phyloP scores from a whole-genome alignment of 139 green algal genomes.

The Tetradesmus obliquus region DNA sequence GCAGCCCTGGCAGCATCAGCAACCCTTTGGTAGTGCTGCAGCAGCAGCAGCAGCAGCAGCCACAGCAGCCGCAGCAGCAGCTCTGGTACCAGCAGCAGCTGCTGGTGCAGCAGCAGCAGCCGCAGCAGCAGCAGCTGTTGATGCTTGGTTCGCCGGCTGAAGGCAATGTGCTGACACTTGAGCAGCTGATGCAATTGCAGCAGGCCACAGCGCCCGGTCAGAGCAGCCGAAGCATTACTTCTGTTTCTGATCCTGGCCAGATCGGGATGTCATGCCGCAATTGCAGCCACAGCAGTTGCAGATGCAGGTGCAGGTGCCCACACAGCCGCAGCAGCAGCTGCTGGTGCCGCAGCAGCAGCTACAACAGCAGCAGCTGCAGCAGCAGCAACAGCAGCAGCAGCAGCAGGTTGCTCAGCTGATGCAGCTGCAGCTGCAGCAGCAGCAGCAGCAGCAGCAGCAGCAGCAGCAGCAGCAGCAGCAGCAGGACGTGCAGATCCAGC shows the following conservation, averaged over 20 bases:
- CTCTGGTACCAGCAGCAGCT: not conserved
- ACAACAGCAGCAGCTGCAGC: not conserved
- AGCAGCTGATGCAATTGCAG: not conserved
- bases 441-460: not conserved
- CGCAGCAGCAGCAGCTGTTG: not conserved
- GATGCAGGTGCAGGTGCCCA: too few relatives aligned
- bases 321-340: not conserved
- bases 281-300: too few relatives aligned
- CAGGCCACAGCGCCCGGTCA: not conserved
- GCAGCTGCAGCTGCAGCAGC: not conserved
- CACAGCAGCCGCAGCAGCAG: not conserved
- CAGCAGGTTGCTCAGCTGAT: not conserved
- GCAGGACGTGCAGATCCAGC: not conserved
- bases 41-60: not conserved
- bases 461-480: too few relatives aligned
- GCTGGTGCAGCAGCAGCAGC: not conserved
- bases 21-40: not conserved
- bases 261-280: not conserved
- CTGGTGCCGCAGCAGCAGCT: not conserved
- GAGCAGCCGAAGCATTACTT: not conserved
- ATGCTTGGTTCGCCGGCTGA: not conserved
- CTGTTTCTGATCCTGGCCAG: not conserved
- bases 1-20: not conserved
- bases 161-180: not conserved
- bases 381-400: not conserved